phyloP scores from a whole-genome alignment of 768 basidiomycete genomes.

The Lactarius sp. region DNA sequence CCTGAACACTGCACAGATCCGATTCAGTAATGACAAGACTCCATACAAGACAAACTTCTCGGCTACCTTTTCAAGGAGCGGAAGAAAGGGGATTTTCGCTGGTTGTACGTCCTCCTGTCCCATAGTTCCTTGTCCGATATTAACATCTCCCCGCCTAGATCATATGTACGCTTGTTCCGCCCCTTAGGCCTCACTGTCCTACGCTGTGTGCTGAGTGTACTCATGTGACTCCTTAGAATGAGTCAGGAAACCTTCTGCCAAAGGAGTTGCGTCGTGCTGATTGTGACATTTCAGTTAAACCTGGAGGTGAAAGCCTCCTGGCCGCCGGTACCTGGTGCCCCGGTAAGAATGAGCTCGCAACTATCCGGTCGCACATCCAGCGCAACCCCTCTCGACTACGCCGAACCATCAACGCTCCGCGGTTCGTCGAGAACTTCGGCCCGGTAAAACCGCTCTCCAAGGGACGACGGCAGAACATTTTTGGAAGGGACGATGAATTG shows the following conservation, averaged over 20 bases:
- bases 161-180: conserved; percentile 47
- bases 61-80: conserved; percentile 82
- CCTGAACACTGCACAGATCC: conserved; percentile 44
- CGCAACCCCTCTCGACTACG: conserved; percentile 60
- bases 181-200: background rate
- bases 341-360: conserved; percentile 69
- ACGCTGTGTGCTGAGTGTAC: background rate
- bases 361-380: conserved; percentile 70
- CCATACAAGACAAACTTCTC: conserved; percentile 86
- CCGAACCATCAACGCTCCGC: conserved; percentile 55
- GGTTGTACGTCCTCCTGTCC: conserved; percentile 50
- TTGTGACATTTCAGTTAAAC: conserved; percentile 44
- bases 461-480: conserved; percentile 68
- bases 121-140: background rate
- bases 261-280: background rate
- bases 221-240: conserved; percentile 24
- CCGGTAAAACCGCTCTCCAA: conserved; percentile 55
- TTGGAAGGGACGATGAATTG: conserved; percentile 81
- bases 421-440: conserved; percentile 78
- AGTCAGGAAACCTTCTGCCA: conserved; percentile 24
- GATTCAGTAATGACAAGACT: conserved; percentile 93
- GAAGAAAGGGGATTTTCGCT: conserved; percentile 87
- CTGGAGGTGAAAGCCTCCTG: conserved; percentile 62
- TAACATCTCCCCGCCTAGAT: conserved; percentile 37
- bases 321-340: conserved; percentile 83